Base-by-base conservation (phyloP, 805 yeast species). In the Sugiyamaella boreocaroliniensis region DNA sequence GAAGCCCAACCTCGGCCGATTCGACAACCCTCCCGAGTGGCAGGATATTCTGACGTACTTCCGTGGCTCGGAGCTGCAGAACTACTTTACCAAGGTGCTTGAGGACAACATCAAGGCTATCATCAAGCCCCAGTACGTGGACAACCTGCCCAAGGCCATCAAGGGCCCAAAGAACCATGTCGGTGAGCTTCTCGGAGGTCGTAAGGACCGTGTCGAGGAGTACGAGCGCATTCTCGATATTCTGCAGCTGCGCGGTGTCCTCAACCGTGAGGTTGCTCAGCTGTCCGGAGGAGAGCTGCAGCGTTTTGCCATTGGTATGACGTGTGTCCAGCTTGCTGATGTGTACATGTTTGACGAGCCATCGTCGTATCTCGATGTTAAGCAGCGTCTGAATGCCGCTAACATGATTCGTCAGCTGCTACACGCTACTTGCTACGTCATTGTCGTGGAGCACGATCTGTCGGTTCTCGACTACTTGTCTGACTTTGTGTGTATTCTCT, bases 291-390 rank as follows among this genome's bases (percentile, higher is more conserved):
- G 99, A 72, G 99, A 93, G 75, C 78, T 93, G 69, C 99, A 93
- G 76, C 84, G 99, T 76, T 93, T 93, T 68, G 98, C 99, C 47
- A 85, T 93, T 68, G 99, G 93, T 63, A 85, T 93, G 89, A 87
- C 98, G 14, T 88, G 96, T 77, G 89, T 90, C 46, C 98, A 92
- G 74, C 76, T 75, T 32, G 98, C 98, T 53, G 86, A 89, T 63
- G 98, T 93, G 45, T 93, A 93, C 75, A 93, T 93, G 99, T 93
- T 93, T 72, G 99, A 93, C 74, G 99, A 93, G 76, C 99, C 99
- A 46, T 90, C 98, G 16, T 93, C 99, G 10, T 93, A 93, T 74
- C 76, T 93, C 71, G 99, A 93, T 79, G 98, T 93, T 61, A 93
- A 93, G 74, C 99, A 93, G 75, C 92, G 99, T 82, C 81, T 93